Evolutionary conservation across 495 filamentous ascomycete genomes (phyloP), one percentile per base, ranked within the genome.

Genomic region (Letharia columbiana): DNA sequence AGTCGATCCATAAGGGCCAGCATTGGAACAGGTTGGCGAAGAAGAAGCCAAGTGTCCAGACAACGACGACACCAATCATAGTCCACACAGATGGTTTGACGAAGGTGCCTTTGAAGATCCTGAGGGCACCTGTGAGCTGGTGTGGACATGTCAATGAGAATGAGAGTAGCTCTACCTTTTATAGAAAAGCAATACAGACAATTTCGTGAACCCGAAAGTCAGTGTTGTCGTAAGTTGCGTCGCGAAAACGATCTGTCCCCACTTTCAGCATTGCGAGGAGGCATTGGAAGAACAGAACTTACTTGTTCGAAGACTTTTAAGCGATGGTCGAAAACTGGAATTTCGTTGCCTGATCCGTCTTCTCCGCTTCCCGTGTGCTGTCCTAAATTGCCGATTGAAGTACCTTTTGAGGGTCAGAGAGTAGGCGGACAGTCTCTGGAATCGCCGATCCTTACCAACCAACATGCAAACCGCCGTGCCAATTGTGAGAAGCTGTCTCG

Each of bases 121-220:
- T 65, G 41, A 12, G 0, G 33, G 6, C 10, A 31, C 18, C 8
- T 35, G 9, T 58, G 9, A 33, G 42, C 9, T 33, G 28, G 17
- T 12, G 7, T n/a, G 15, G 35, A 23, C 44, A 20, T 2, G 1
- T 45, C 18, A 13, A 35, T 4, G 17, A 20, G 52, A 13, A 35
- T 4, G 17, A 20, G 52, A 23, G 12, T 18, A 28, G 3, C 11
- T 2, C 12, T 47, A 49, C 40, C 63, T 60, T 31, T 59, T 60
- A 28, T 65, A 65, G 28, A 65, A 54, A 28, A 65, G 39, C n/a
- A 65, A 18, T 8, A 65, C 63, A 10, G 52, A 52, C 12, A 59
- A n/a, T 17, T 65, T 65, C 18, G 54, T 65, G 54, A 60, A 59
- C 1, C 54, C 40, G 15, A 65, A 60, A 2, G 54, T 37, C 52